phyloP scores from a whole-genome alignment of 208 protist genomes.

The Hexamita inflata region DNA sequence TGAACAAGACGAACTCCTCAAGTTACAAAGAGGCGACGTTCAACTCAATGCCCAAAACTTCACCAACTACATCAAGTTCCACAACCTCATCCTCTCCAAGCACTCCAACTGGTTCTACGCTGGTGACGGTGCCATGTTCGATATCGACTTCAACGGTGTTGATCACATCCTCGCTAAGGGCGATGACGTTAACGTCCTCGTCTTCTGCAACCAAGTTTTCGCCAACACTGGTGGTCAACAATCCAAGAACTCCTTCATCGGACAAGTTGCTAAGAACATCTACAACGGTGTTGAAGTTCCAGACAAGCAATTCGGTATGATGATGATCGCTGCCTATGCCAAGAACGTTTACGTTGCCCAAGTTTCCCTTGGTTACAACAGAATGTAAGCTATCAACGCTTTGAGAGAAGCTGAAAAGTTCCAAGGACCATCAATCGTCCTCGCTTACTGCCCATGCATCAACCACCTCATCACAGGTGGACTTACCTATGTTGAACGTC shows the following conservation, averaged over 20 bases:
- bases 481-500: neutral
- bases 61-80: neutral
- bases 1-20: neutral
- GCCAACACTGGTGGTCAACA: constrained; percentile 43
- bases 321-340: constrained; percentile 40
- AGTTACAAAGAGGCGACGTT: neutral
- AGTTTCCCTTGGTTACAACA: constrained; percentile 44
- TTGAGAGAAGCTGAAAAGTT: constrained; percentile 49
- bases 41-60: neutral
- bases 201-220: constrained; percentile 39
- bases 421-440: constrained; percentile 46
- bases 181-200: constrained; percentile 44
- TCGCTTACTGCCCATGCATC: constrained; percentile 50
- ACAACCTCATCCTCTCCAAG: constrained; percentile 32
- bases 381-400: constrained; percentile 38
- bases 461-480: constrained; percentile 39
- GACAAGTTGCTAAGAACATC: constrained; percentile 40
- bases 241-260: constrained; percentile 30
- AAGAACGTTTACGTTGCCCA: constrained; percentile 48
- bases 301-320: constrained; percentile 49
- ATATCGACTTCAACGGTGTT: constrained; percentile 48
- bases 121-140: constrained; percentile 49
- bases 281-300: constrained; percentile 46
- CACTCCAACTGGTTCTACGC: constrained; percentile 42
- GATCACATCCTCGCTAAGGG: constrained; percentile 42